Conservation (phyloP, 768 basidiomycete species). For the Russula emetica region DNA sequence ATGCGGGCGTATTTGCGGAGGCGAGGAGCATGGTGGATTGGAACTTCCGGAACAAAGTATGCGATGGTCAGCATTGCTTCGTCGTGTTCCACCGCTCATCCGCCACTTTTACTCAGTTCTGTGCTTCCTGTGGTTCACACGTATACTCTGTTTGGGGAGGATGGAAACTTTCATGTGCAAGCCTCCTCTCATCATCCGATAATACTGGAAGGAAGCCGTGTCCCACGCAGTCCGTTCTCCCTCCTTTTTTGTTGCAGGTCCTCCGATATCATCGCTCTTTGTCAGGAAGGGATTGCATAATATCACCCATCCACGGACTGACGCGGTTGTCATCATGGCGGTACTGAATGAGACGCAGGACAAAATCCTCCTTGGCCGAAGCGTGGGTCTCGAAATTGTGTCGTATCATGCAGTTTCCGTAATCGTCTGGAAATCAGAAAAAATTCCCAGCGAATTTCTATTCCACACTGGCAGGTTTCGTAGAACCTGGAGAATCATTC, state of each 20-base stretch:
- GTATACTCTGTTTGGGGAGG: conserved; percentile 90
- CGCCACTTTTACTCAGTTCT: conserved; percentile 54
- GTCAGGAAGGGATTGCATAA: conserved; percentile 81
- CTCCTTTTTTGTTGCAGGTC: conserved; percentile 5
- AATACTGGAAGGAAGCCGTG: conserved; percentile 62
- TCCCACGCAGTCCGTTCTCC: conserved; percentile 55
- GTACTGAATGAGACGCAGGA: conserved; percentile 76
- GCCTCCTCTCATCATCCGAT: conserved; percentile 70
- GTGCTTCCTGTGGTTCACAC: conserved; percentile 78
- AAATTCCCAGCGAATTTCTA: conserved; percentile 70
- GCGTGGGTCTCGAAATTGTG: conserved; percentile 44
- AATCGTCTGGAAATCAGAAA: conserved; percentile 40
- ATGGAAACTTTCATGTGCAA: conserved; percentile 85
- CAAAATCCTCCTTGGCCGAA: conserved; percentile 81
- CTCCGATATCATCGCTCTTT: conserved; percentile 19
- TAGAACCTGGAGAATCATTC: conserved; percentile 91
- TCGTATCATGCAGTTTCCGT: conserved; percentile 1
- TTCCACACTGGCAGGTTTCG: conserved; percentile 89
- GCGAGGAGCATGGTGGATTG: conserved; percentile 86
- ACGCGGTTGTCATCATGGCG: conserved; percentile 89
- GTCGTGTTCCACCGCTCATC: conserved; percentile 4
- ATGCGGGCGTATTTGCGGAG: conserved; percentile 71
- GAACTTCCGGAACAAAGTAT: conserved; percentile 84
- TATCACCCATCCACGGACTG: conserved; percentile 76
- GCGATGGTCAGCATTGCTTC: conserved; percentile 22